Evolutionary conservation across 164 flowering plant species (phyloP), one percentile per base, ranked within the genome.

Genomic region (Dillenia suffruticosa): DNA sequence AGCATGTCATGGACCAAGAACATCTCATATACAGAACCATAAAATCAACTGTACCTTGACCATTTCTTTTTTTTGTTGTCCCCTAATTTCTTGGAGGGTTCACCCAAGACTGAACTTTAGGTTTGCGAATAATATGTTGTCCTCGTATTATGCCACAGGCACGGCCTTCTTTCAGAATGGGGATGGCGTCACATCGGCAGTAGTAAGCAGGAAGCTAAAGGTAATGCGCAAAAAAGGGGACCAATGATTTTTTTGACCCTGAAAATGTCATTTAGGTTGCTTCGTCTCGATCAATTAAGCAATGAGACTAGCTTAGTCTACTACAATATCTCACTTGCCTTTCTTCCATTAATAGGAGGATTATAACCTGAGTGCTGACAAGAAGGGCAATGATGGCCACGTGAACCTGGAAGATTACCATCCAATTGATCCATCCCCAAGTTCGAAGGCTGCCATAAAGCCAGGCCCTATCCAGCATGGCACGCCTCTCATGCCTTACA

Each of bases 381-480:
- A 51, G 63, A 62, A 50, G 24, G 51, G 48, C 32, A 59, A 44
- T 49, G 49, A 9, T 44, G 72, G 60, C 19, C 12, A 60, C 10
- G 55, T 83, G 12, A 68, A 63, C 54, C 63, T 85, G 57, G 87
- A 86, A 51, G 92, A 89, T 67, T 89, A 89, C 56, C 70, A 49
- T 10, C 78, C 76, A 3, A 61, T 77, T 12, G 85, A 89, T 70
- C 90, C 96, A 14, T 75, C 64, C 60, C 96, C 96, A 43, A 85
- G 82, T 66, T 82, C 87, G 13, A 81, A 79, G 68, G 80, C 88
- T 19, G 64, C 86, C 13, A 54, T 84, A 45, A 76, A 70, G 26
- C 74, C 79, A 7, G 82, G 83, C 54, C 92, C 96, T 1, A 80
- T 89, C n/a, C 78, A 82, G 72, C 92, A 89, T 64, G 88, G 85